phyloP scores from a whole-genome alignment of 345 rosid species.

The Balakata baccata region DNA sequence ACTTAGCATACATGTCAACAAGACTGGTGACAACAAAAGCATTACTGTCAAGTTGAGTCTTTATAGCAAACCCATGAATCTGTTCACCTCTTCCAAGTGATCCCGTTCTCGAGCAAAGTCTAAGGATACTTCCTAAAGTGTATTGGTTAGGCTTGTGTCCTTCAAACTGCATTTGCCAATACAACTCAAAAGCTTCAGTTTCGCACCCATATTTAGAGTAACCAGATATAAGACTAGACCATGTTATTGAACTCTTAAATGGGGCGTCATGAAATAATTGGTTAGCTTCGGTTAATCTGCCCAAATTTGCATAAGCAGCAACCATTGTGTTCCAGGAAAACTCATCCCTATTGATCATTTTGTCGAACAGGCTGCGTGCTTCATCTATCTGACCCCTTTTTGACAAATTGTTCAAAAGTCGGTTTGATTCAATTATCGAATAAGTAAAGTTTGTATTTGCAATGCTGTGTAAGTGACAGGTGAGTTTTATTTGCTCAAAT shows the following conservation, averaged over 20 bases:
- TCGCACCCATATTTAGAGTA: constrained; percentile 46
- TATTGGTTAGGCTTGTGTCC: constrained; percentile 55
- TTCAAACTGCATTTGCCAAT: constrained; percentile 64
- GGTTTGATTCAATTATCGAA: constrained; percentile 45
- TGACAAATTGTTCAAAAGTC: constrained; percentile 37
- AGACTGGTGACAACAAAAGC: constrained; percentile 70
- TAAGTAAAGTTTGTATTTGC: constrained; percentile 9
- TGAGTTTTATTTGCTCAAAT: background rate
- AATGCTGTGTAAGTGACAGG: constrained; percentile 13
- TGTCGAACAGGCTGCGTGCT: constrained; percentile 69
- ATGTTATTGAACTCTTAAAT: constrained; percentile 55
- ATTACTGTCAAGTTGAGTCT: constrained; percentile 49
- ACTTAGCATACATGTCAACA: constrained; percentile 75
- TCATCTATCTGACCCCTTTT: constrained; percentile 56
- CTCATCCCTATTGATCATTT: constrained; percentile 61
- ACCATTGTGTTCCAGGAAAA: constrained; percentile 86
- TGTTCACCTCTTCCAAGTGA: constrained; percentile 58
- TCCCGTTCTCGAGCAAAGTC: constrained; percentile 46
- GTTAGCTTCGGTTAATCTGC: constrained; percentile 58
- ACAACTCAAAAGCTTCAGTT: constrained; percentile 56
- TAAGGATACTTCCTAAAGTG: constrained; percentile 68
- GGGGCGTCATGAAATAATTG: constrained; percentile 48
- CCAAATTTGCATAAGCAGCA: constrained; percentile 62
- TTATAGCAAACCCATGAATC: constrained; percentile 62
- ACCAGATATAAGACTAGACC: constrained; percentile 85